Conservation (phyloP, 768 basidiomycete species). For the Tylopilus cervinicoccineus region DNA sequence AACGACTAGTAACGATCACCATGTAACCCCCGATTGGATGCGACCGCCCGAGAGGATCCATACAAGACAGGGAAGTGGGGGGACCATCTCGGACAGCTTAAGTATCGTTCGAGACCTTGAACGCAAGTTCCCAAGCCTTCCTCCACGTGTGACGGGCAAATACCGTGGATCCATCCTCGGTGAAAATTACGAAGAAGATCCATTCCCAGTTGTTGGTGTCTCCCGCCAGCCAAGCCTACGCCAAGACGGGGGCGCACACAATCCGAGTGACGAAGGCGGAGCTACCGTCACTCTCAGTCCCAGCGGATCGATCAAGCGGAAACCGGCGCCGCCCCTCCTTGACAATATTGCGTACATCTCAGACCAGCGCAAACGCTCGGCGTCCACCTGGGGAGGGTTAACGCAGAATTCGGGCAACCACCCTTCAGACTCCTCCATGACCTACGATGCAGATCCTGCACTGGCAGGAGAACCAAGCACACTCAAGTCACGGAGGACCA, state of each 20-base stretch:
- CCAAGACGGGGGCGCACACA: neutral
- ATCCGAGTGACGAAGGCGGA: slow-evolving; percentile 13
- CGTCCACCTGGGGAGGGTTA: slow-evolving; percentile 26
- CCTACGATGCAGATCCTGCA: slow-evolving; percentile 2
- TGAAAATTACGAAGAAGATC: slow-evolving; percentile 21
- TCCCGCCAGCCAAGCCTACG: slow-evolving; percentile 22
- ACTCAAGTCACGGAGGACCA: slow-evolving; percentile 11
- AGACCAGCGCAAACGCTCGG: neutral
- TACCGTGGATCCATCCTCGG: slow-evolving; percentile 24
- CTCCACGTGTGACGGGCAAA: slow-evolving; percentile 31
- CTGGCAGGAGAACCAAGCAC: slow-evolving; percentile 1
- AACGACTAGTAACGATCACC: neutral
- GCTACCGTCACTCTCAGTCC: slow-evolving; percentile 6
- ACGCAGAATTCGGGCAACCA: neutral
- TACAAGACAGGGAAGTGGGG: slow-evolving; percentile 19
- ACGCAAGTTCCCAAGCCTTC: slow-evolving; percentile 50
- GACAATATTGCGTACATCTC: slow-evolving; percentile 10
- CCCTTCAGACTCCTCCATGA: slow-evolving; percentile 1
- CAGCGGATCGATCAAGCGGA: slow-evolving; percentile 27
- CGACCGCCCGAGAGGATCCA: slow-evolving; percentile 6
- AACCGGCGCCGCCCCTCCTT: slow-evolving; percentile 29
- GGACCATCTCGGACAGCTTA: slow-evolving; percentile 39
- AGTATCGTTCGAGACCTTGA: slow-evolving; percentile 49
- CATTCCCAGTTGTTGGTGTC: slow-evolving; percentile 21
- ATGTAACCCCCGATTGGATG: slow-evolving; percentile 10